These are phyloP conservation scores for Penicillium chermesinum DNA, from an alignment of 495 filamentous ascomycete species.

Conservation along the genomic window DNA sequence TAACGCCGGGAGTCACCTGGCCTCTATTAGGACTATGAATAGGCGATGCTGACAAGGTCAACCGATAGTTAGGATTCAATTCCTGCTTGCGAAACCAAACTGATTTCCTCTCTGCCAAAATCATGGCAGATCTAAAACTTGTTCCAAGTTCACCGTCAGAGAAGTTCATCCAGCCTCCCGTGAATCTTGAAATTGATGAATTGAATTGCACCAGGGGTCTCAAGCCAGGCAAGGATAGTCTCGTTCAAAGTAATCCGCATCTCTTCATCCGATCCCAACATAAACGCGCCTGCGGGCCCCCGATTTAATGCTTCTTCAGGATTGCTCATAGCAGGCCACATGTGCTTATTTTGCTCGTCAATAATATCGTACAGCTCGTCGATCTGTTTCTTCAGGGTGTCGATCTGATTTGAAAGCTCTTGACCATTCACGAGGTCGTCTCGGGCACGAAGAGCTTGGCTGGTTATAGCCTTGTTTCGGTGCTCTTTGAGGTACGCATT, in stretches of 20 bases:
- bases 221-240: neutral
- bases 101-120: no score
- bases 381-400: constrained; percentile 1
- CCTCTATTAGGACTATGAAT: no score
- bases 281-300: neutral
- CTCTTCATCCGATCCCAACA: neutral
- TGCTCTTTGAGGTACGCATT: no score
- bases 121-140: no score
- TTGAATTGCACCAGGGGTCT: no score
- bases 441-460: neutral
- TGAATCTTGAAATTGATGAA: no score
- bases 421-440: neutral
- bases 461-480: neutral
- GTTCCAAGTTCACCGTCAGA: no score
- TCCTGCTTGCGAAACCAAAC: no score
- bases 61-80: no score
- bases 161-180: no score
- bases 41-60: no score
- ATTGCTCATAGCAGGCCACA: constrained; percentile 3
- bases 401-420: neutral
- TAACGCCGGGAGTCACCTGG: no score
- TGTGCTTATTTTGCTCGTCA: neutral
- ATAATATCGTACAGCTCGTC: neutral
- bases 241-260: neutral
- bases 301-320: neutral